Evolutionary conservation across 1,139 yeast species (phyloP), one percentile per base, ranked within the genome.

Genomic region (Hyphopichia wangnamkhiaoensis): DNA sequence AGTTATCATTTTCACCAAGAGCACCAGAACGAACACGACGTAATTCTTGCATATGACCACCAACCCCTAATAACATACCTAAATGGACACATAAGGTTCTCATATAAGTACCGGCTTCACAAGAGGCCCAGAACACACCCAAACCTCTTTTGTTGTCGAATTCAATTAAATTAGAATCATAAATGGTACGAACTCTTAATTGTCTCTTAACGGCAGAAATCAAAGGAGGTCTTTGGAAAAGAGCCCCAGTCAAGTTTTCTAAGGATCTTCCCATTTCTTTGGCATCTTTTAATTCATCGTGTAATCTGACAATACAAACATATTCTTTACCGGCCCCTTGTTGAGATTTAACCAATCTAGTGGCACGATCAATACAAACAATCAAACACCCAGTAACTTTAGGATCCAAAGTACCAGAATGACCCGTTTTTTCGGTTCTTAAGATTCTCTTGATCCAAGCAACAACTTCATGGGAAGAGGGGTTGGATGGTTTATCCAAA

Each of bases 321-420:
- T 93, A 93, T 80, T 93, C 98, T 68, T 93, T 93, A 79, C 98
- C 98, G 38, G 98, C 98, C 72, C 98, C 98, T 71, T 93, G 98
- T 73, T 93, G 98, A 43, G 97, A 88, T 71, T 93, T 93, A 53
- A 93, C 98, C 62, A 93, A 78, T 71, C 98, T 84, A 43, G 98
- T 93, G 46, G 98, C 98, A 65, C 97, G 83, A 68, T 93, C 98
- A 54, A 93, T 79, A 80, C 98, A 93, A 46, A 93, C 98, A 66
- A 93, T 93, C 65, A 93, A 78, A 76, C 98, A 93, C 49, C 95
- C 95, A 42, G 98, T 93, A 58, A 93, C 98, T 71, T 93, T 93
- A 49, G 98, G 98, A 76, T 93, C 98, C 65, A 93, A 80, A 49
- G 98, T 93, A 73, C 98, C 98, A 41, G 96, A 88, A 71, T 93